Evolutionary conservation across 805 yeast species (phyloP).

Genomic region (Zygoascus tannicola): DNA sequence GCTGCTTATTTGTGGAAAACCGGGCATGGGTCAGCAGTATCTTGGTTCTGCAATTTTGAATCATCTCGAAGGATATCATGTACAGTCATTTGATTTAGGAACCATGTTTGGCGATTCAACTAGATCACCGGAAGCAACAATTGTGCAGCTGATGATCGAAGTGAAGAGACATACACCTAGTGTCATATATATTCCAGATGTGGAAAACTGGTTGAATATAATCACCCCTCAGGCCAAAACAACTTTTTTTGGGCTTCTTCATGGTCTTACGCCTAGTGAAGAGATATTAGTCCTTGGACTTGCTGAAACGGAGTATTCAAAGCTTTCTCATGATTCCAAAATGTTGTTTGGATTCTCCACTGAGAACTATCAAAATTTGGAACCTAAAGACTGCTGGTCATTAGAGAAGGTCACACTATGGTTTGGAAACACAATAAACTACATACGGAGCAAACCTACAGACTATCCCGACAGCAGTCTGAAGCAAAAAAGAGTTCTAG

Average conservation of each 20-base stretch:
- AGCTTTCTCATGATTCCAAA: constrained; percentile 39
- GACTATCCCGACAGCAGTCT: constrained; percentile 59
- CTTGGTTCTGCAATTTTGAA: constrained; percentile 74
- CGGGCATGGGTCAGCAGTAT: constrained; percentile 83
- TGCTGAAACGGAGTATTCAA: constrained; percentile 40
- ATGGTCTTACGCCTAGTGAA: constrained; percentile 63
- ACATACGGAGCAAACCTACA: constrained; percentile 57
- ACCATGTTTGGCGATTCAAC: constrained; percentile 69
- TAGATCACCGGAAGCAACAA: constrained; percentile 70
- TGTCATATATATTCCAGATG: constrained; percentile 70
- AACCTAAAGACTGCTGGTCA: constrained; percentile 31
- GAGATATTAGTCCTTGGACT: constrained; percentile 65
- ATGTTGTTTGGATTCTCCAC: constrained; percentile 49
- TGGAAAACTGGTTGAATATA: constrained; percentile 65
- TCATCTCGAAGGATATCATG: constrained; percentile 78
- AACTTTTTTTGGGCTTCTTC: constrained; percentile 59
- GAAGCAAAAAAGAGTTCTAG: constrained; percentile 30
- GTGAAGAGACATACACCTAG: constrained; percentile 86
- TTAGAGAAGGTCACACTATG: constrained; percentile 43
- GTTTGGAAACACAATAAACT: constrained; percentile 44
- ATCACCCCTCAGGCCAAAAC: constrained; percentile 62
- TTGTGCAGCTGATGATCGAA: constrained; percentile 78
- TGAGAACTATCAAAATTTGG: constrained; percentile 39
- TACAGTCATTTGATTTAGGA: constrained; percentile 77
- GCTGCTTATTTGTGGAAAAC: constrained; percentile 57